Evolutionary conservation across 257 asterid genomes (phyloP).

Genomic region (Penstemon barbatus): DNA sequence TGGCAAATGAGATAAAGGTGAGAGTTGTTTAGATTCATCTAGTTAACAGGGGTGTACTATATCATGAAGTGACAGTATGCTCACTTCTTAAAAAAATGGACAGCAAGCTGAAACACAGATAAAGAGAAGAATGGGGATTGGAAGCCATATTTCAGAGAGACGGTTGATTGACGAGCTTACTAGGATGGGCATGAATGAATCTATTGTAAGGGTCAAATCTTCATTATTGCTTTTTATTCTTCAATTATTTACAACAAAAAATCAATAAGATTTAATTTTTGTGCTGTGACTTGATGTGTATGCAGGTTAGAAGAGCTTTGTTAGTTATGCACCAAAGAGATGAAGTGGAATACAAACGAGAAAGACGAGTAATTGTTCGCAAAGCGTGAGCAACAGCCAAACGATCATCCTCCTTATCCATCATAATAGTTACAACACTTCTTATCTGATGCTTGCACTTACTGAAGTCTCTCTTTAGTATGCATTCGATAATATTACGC

Average conservation of each 20-base stretch:
- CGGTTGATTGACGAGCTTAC: slow-evolving; percentile 84
- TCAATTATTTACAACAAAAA: neutral
- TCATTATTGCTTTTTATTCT: neutral
- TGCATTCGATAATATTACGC: no score
- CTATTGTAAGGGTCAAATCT: slow-evolving; percentile 53
- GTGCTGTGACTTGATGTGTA: slow-evolving; percentile 22
- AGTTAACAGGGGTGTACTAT: neutral
- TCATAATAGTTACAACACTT: neutral
- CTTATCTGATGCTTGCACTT: no score
- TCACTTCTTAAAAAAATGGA: slow-evolving; percentile 22
- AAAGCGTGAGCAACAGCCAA: slow-evolving; percentile 48
- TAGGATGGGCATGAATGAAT: slow-evolving; percentile 92
- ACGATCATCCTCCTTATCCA: neutral
- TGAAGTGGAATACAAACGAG: slow-evolving; percentile 91
- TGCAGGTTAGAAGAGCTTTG: slow-evolving; percentile 87
- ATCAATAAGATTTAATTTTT: neutral
- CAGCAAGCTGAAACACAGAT: slow-evolving; percentile 96
- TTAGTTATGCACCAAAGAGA: slow-evolving; percentile 94
- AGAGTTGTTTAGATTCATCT: neutral
- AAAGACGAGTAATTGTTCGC: slow-evolving; percentile 72
- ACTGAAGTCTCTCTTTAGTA: no score
- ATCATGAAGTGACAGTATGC: neutral
- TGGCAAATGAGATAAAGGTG: slow-evolving; percentile 91
- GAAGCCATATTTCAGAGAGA: slow-evolving; percentile 88
- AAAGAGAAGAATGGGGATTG: slow-evolving; percentile 96